Base-by-base conservation (phyloP, 129 eudicot genomes). In the Artemisia annua region DNA sequence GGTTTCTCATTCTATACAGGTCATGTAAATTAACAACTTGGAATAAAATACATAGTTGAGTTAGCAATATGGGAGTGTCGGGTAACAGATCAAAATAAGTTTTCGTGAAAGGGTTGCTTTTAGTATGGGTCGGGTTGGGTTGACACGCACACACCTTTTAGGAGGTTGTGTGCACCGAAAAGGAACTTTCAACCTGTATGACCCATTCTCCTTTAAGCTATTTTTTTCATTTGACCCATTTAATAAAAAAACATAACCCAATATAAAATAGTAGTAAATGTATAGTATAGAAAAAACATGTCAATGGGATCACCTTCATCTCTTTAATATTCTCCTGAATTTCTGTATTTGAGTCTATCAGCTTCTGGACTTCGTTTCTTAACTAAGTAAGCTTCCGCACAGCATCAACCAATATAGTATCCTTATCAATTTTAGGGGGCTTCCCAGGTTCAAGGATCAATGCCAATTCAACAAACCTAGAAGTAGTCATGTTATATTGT, bases 281-380 rank as follows among this genome's bases (percentile, higher is more conserved):
- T 30, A 30, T 30, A 4, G 39, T 30, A 13, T 39, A 17, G 17
- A 8, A 63, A 14, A 58, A 67, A 53, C 56, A 19, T 15, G 71
- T 56, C 28, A 68, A 1, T 46, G 48, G 52, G 61, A 63, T 78
- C 82, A 85, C 93, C 89, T 85, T 85, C 15, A 85, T 70, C 80
- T 87, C 96, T 75, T 85, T 89, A 22, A 89, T 89, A 76, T 85
- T 89, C 69, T 87, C 96, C 48, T 87, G 88, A 46, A 89, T 92
- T 81, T 80, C 69, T 32, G 67, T 56, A 74, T 81, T 89, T 5
- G 90, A 82, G 70, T 85, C 96, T 78, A 83, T 87, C 72, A 89
- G 82, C 82, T 89, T 87, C 70, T 83, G 84, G 69, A 90, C 81
- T 81, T 89, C 92, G 39, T 65, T 49, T 66, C 83, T 79, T 66